These are phyloP conservation scores for Conticribra weissflogii DNA, from an alignment of 108 stramenopile genomes.

Conservation along the genomic window DNA sequence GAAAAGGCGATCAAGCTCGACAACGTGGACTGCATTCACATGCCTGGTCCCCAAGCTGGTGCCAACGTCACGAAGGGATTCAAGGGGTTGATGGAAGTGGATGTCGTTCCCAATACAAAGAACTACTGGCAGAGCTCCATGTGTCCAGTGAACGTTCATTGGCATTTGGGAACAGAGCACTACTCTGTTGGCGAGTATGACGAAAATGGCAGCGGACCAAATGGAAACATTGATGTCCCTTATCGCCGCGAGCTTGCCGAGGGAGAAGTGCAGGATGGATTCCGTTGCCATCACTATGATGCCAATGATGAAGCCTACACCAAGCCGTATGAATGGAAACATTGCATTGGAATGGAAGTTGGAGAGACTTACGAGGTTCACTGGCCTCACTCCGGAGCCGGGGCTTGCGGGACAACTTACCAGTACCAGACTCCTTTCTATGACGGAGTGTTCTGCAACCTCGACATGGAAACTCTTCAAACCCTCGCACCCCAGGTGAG, in stretches of 20 bases:
- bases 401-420: conserved; percentile 45
- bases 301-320: conserved; percentile 28
- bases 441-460: conserved; percentile 60
- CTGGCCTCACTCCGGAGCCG: conserved; percentile 56
- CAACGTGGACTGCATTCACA: background rate
- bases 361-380: conserved; percentile 58
- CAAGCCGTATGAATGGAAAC: conserved; percentile 43
- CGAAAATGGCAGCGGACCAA: conserved; percentile 54
- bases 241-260: conserved; percentile 24
- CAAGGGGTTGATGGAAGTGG: conserved; percentile 31
- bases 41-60: conserved; percentile 29
- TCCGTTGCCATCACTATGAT: conserved; percentile 42
- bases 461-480: conserved; percentile 9
- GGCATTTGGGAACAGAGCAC: conserved; percentile 81
- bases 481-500: background rate
- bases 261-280: conserved; percentile 34
- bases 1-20: background rate
- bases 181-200: conserved; percentile 65
- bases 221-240: conserved; percentile 26
- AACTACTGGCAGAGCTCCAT: conserved; percentile 43
- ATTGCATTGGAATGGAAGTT: conserved; percentile 50
- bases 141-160: conserved; percentile 79
- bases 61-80: conserved; percentile 53
- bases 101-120: conserved; percentile 45
- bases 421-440: conserved; percentile 59